Evolutionary conservation across 495 filamentous ascomycete genomes (phyloP).

Genomic region (Aspergillus heteromorphus): DNA sequence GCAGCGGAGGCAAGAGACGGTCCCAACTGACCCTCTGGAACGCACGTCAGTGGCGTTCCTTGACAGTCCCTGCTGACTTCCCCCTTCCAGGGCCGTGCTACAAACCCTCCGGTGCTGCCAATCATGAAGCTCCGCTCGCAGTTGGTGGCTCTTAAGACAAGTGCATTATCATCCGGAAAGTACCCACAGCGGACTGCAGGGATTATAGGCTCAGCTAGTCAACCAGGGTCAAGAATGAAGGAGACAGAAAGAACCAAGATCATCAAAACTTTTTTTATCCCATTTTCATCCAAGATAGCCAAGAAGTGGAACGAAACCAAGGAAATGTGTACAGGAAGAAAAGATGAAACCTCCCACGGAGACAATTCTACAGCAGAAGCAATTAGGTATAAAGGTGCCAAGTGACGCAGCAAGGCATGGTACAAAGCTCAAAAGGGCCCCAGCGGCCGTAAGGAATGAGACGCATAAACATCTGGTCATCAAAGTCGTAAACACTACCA

Average conservation of each 20-base stretch:
- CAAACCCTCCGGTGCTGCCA: no score
- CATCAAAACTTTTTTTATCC: neutral
- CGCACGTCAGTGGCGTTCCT: neutral
- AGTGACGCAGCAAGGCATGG: constrained; percentile 10
- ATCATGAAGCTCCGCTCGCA: neutral
- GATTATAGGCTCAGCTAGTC: neutral
- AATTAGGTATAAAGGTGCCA: constrained; percentile 9
- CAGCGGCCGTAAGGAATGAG: constrained; percentile 9
- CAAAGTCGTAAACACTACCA: constrained; percentile 33
- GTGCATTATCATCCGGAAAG: neutral
- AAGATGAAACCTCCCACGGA: neutral
- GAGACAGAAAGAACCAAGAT: neutral
- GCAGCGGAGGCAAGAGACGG: neutral
- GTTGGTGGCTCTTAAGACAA: neutral
- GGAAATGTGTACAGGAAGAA: neutral
- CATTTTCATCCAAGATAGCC: constrained; percentile 5
- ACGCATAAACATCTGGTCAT: constrained; percentile 29
- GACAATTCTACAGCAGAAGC: constrained; percentile 4
- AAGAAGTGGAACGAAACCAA: constrained; percentile 3
- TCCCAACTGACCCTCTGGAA: neutral
- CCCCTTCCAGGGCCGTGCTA: neutral
- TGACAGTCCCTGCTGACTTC: neutral
- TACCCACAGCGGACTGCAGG: neutral
- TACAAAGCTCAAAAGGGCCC: constrained; percentile 6
- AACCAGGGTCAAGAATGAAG: neutral